Percentiles rank a stretch among this genome's conserved stretches.
Conservation (phyloP, 148 eudicot genomes). For the Nepenthes gracilis region DNA sequence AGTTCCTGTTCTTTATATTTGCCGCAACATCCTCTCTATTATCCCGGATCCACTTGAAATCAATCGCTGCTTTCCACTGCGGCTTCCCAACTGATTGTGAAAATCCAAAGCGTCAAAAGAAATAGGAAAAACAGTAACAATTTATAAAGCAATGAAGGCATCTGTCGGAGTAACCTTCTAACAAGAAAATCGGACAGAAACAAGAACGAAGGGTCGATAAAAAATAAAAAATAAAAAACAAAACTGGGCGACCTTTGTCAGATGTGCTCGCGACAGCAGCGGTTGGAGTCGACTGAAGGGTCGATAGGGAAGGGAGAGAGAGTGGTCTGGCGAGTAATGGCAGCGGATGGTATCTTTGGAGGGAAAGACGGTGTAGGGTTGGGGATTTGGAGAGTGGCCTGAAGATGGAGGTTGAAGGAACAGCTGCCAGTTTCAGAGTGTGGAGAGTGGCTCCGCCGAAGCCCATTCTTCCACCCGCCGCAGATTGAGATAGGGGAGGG, state of each 20-base stretch:
- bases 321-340: slow-evolving; percentile 29
- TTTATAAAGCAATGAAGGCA: not conserved
- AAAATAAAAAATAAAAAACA: no score
- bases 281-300: slow-evolving; percentile 9
- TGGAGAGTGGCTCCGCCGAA: slow-evolving; percentile 23
- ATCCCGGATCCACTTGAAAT: slow-evolving; percentile 87
- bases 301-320: slow-evolving; percentile 16
- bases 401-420: slow-evolving; percentile 19
- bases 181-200: no score
- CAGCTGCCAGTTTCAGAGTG: slow-evolving; percentile 29
- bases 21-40: slow-evolving; percentile 55
- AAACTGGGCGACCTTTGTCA: no score
- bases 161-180: no score
- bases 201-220: no score
- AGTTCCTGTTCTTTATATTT: slow-evolving; percentile 59
- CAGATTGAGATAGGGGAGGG: not conserved
- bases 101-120: not conserved
- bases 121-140: not conserved
- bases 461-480: slow-evolving; percentile 13
- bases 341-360: slow-evolving; percentile 7
- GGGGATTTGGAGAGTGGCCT: slow-evolving; percentile 15
- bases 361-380: slow-evolving; percentile 8
- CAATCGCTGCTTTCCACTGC: slow-evolving; percentile 90
- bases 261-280: slow-evolving; percentile 2
- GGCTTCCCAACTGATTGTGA: slow-evolving; percentile 36